phyloP scores from a whole-genome alignment of 73 alveolate species.

The Breviolum minutum region DNA sequence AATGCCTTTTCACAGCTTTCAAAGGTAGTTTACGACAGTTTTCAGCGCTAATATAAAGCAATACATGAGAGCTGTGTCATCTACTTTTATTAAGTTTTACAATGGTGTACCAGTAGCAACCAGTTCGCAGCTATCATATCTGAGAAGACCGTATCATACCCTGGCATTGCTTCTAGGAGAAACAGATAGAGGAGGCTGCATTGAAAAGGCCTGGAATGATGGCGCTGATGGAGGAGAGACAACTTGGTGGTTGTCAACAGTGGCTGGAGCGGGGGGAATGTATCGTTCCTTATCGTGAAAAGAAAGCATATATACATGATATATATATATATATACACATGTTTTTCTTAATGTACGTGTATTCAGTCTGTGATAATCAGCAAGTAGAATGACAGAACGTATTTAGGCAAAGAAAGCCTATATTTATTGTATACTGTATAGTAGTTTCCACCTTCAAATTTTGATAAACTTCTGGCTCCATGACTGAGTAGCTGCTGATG shows the following conservation, averaged over 20 bases:
- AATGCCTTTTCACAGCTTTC: too few species aligned
- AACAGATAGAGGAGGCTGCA: conserved; percentile 29
- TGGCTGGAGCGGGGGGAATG: background rate
- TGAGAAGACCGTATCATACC: too few species aligned
- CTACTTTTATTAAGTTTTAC: too few species aligned
- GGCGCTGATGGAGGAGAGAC: background rate
- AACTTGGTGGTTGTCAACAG: too few species aligned
- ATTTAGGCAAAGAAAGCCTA: background rate
- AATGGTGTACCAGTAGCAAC: too few species aligned
- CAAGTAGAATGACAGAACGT: too few species aligned
- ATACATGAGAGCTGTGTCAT: too few species aligned
- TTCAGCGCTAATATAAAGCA: too few species aligned
- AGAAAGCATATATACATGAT: background rate
- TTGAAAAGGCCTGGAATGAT: conserved; percentile 8
- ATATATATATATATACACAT: background rate
- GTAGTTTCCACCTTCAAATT: background rate
- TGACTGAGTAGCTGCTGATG: background rate
- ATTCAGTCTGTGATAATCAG: too few species aligned
- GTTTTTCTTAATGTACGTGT: too few species aligned
- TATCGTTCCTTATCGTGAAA: background rate
- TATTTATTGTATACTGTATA: background rate
- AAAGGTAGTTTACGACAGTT: too few species aligned
- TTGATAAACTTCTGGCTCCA: background rate
- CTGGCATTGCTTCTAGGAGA: background rate
- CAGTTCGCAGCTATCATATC: too few species aligned